Conservation (phyloP, 495 filamentous ascomycete species). For the Amorphotheca resinae region DNA sequence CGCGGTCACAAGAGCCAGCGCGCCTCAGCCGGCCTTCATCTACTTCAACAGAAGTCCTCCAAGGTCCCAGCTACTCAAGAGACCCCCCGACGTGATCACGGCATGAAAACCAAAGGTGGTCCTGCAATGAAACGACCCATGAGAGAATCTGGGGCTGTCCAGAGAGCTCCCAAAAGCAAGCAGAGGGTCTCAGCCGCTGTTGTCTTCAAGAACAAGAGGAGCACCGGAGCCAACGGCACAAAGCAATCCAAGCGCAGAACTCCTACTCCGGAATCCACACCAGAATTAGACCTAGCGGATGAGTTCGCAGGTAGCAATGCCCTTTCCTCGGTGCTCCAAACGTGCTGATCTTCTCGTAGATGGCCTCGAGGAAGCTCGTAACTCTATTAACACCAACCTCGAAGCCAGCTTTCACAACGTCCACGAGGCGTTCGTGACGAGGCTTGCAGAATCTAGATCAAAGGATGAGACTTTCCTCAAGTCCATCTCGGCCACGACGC, state of each 20-base stretch:
- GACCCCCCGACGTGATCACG: not conserved
- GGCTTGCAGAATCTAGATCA: conserved; percentile 4
- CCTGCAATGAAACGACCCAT: not conserved
- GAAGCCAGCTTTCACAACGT: conserved; percentile 15
- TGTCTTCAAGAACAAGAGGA: conserved; percentile 8
- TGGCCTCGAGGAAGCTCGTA: conserved; percentile 8
- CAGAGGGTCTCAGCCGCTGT: conserved; percentile 10
- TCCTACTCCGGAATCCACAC: conserved; percentile 1
- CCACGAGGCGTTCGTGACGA: conserved; percentile 10
- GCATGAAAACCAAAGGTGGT: not conserved
- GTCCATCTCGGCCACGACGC: conserved; percentile 7
- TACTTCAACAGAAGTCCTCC: not conserved
- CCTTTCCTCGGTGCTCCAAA: not conserved
- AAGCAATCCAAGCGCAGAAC: conserved; percentile 5
- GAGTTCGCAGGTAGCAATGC: conserved; percentile 6
- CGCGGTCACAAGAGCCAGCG: not conserved
- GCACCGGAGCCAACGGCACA: not conserved
- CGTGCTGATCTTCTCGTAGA: conserved; percentile 3
- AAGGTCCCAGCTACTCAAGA: not conserved
- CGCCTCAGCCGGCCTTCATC: not conserved
- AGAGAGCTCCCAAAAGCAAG: not conserved
- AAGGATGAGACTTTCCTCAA: conserved; percentile 16
- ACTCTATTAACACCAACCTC: conserved; percentile 9
- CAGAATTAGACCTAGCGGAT: not conserved
- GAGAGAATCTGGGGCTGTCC: not conserved